Conservation (phyloP, 2,329 filamentous ascomycete species). For the Diaporthe sp. region DNA sequence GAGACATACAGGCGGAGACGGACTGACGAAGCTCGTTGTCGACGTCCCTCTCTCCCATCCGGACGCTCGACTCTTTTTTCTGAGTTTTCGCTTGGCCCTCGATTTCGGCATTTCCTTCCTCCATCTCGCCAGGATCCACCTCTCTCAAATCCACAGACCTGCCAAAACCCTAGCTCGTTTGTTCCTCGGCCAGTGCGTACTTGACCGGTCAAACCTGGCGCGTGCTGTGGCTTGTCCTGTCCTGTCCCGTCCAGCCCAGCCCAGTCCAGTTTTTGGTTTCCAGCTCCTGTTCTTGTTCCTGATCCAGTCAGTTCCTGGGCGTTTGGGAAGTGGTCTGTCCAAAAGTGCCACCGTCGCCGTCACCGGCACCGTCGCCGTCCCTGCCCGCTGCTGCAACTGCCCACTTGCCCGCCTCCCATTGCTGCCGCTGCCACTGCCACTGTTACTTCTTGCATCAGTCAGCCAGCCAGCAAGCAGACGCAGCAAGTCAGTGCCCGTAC, state of each 20-base stretch:
- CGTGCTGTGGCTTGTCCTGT: slow-evolving; percentile 29
- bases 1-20: not conserved
- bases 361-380: slow-evolving; percentile 19
- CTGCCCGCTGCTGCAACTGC: slow-evolving; percentile 7
- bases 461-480: not conserved
- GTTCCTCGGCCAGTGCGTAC: slow-evolving; percentile 32
- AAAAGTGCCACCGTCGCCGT: slow-evolving; percentile 12
- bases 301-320: slow-evolving; percentile 8
- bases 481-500: slow-evolving; percentile 19
- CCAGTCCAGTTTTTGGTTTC: slow-evolving; percentile 19
- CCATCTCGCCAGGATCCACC: slow-evolving; percentile 34
- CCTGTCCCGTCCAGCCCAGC: slow-evolving; percentile 12
- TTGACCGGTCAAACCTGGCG: slow-evolving; percentile 31
- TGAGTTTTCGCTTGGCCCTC: slow-evolving; percentile 34
- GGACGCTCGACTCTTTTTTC: slow-evolving; percentile 19
- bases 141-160: slow-evolving; percentile 27
- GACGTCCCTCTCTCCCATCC: not conserved
- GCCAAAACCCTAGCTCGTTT: slow-evolving; percentile 29
- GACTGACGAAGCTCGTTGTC: not conserved
- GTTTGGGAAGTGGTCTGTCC: slow-evolving; percentile 11
- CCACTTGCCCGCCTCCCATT: not conserved
- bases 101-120: slow-evolving; percentile 33
- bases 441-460: slow-evolving; percentile 12
- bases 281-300: slow-evolving; percentile 24
- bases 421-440: not conserved